phyloP scores from a whole-genome alignment of 305 asterid genomes.

The Rubia peregrina region DNA sequence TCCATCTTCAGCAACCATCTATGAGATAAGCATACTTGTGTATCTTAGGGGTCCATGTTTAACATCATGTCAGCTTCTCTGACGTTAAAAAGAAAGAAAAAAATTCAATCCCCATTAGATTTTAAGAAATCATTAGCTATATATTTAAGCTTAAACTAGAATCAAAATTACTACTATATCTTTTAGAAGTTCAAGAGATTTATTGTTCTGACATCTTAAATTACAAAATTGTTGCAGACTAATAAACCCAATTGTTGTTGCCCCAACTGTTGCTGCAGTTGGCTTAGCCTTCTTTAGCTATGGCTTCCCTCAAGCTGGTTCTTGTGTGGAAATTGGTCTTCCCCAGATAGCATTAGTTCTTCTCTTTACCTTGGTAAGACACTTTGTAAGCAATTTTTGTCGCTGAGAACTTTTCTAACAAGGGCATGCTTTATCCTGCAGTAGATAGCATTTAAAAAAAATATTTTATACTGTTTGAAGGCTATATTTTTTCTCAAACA shows the following conservation, averaged over 20 bases:
- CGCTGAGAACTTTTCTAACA: not conserved
- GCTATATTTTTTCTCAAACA: not conserved
- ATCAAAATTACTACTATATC: not conserved
- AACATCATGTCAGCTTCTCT: not conserved
- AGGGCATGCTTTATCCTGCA: not conserved
- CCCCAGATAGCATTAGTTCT: slow-evolving; percentile 83
- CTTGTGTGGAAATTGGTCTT: slow-evolving; percentile 86
- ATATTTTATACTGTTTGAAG: not conserved
- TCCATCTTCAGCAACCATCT: not conserved
- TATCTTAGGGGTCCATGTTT: not conserved
- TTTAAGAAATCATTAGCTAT: not conserved
- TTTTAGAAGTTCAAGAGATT: not conserved
- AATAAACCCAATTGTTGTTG: slow-evolving; percentile 91
- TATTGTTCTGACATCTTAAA: slow-evolving; percentile 14
- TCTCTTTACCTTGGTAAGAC: slow-evolving; percentile 81
- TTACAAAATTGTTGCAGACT: slow-evolving; percentile 42
- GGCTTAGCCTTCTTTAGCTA: slow-evolving; percentile 92
- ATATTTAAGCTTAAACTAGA: not conserved
- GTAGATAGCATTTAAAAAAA: no score
- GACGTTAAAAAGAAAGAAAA: not conserved
- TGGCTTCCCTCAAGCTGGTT: slow-evolving; percentile 96
- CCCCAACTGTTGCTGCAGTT: slow-evolving; percentile 82
- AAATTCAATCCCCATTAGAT: not conserved
- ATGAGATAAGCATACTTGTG: not conserved
- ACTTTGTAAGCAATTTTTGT: slow-evolving; percentile 12